Conservation (phyloP, 192 early-diverging fungal genomes). For the Entophlyctis helioformis region DNA sequence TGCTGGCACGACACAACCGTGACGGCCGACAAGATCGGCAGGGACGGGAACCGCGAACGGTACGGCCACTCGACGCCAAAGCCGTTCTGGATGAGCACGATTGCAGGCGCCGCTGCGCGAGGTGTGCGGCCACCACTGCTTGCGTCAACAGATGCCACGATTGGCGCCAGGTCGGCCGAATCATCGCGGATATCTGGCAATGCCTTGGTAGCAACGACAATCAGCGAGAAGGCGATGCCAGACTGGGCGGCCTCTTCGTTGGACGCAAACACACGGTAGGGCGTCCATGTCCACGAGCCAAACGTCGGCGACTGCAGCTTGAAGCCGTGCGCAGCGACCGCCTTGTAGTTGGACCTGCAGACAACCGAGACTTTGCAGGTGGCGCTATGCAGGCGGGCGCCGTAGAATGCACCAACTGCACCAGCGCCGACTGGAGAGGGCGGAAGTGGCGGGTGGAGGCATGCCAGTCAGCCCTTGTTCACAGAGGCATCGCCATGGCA, state of each 20-base stretch:
- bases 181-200: conserved; percentile 9
- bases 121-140: too few species aligned
- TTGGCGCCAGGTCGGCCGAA: conserved; percentile 1
- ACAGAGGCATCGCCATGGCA: too few species aligned
- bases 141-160: conserved; percentile 8
- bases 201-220: conserved; percentile 18
- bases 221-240: conserved; percentile 2
- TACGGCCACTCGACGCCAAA: conserved; percentile 13
- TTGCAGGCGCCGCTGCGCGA: not conserved
- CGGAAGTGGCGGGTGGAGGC: too few species aligned
- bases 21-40: conserved; percentile 5
- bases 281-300: conserved; percentile 10
- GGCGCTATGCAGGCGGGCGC: conserved; percentile 7
- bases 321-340: conserved; percentile 6
- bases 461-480: too few species aligned
- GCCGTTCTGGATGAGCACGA: conserved; percentile 22
- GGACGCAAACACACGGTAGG: conserved; percentile 6
- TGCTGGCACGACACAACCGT: conserved; percentile 11
- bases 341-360: conserved; percentile 17
- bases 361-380: conserved; percentile 9
- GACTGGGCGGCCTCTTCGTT: conserved; percentile 4
- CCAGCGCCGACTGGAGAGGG: conserved; percentile 11
- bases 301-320: conserved; percentile 5
- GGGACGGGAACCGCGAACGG: conserved; percentile 1
- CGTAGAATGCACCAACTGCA: conserved; percentile 14